Conservation (phyloP, 176 grass and related monocot species). For the Oryza glaberrima region DNA sequence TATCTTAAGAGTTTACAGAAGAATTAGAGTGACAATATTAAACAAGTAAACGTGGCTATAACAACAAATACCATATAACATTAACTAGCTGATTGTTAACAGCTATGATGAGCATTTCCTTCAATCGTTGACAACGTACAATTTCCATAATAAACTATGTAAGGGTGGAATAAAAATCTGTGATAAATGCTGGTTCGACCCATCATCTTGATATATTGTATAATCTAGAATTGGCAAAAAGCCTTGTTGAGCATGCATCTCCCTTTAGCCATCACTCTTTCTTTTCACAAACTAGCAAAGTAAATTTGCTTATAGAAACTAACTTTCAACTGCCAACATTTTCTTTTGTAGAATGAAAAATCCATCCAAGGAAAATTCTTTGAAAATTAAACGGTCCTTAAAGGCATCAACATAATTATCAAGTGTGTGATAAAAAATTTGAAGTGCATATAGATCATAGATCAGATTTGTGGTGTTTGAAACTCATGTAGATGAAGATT, state of each 20-base stretch:
- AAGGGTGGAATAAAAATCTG: too few relatives aligned
- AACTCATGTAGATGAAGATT: too few relatives aligned
- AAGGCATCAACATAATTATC: not conserved
- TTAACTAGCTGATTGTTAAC: too few relatives aligned
- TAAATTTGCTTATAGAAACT: not conserved
- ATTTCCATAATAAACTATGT: too few relatives aligned
- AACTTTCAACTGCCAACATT: not conserved
- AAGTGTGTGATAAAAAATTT: not conserved
- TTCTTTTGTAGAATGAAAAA: not conserved
- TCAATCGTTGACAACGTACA: too few relatives aligned
- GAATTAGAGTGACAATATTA: too few relatives aligned
- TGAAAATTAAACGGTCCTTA: not conserved
- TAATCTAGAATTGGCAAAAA: not conserved
- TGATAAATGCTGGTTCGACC: not conserved
- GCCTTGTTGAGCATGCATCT: not conserved
- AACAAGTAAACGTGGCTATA: too few relatives aligned
- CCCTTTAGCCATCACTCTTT: slow-evolving; percentile 9
- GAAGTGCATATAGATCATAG: not conserved
- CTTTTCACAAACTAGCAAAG: slow-evolving; percentile 15
- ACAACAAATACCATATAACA: too few relatives aligned
- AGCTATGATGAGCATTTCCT: too few relatives aligned
- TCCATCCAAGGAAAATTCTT: slow-evolving; percentile 5
- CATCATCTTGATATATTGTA: not conserved
- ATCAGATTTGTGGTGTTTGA: not conserved
- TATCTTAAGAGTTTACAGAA: too few relatives aligned